Evolutionary conservation across 768 basidiomycete species (phyloP).

Genomic region (Tricholoma furcatifolium): DNA sequence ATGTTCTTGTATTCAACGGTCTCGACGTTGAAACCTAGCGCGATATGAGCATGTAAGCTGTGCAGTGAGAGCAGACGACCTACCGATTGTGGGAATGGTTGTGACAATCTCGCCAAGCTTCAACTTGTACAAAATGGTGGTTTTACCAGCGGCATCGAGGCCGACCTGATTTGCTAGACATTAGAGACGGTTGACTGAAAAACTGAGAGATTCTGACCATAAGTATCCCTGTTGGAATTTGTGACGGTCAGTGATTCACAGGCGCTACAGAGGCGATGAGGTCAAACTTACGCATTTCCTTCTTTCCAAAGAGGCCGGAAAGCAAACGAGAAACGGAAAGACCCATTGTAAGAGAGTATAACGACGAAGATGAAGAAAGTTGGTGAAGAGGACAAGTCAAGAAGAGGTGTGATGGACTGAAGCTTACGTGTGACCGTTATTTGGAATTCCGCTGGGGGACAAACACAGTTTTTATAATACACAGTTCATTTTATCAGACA

Average conservation of each 20-base stretch:
- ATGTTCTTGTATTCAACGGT: constrained; percentile 99
- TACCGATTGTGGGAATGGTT: constrained; percentile 99
- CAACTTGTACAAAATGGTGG: constrained; percentile 97
- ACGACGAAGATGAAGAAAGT: constrained; percentile 32
- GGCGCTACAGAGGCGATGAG: constrained; percentile 27
- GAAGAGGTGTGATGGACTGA: constrained; percentile 22
- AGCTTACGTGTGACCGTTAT: constrained; percentile 40
- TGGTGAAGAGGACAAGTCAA: constrained; percentile 27
- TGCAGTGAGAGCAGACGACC: constrained; percentile 28
- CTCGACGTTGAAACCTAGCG: constrained; percentile 98
- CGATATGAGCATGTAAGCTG: constrained; percentile 20
- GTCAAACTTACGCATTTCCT: constrained; percentile 93
- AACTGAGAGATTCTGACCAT: constrained; percentile 56
- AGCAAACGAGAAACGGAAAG: constrained; percentile 74
- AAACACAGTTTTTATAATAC: constrained; percentile 13
- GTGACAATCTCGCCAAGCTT: constrained; percentile 99
- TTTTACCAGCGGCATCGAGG: constrained; percentile 99
- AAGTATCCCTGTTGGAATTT: constrained; percentile 76
- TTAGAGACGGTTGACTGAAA: constrained; percentile 11
- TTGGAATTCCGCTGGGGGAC: constrained; percentile 45
- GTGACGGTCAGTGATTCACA: constrained; percentile 28
- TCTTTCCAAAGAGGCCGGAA: constrained; percentile 91
- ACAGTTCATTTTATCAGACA: constrained; percentile 9
- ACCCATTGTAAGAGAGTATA: constrained; percentile 61
- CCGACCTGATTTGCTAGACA: constrained; percentile 64